Evolutionary conservation across 2,329 filamentous ascomycete genomes (phyloP).

Genomic region (Aspergillus fischeri): DNA sequence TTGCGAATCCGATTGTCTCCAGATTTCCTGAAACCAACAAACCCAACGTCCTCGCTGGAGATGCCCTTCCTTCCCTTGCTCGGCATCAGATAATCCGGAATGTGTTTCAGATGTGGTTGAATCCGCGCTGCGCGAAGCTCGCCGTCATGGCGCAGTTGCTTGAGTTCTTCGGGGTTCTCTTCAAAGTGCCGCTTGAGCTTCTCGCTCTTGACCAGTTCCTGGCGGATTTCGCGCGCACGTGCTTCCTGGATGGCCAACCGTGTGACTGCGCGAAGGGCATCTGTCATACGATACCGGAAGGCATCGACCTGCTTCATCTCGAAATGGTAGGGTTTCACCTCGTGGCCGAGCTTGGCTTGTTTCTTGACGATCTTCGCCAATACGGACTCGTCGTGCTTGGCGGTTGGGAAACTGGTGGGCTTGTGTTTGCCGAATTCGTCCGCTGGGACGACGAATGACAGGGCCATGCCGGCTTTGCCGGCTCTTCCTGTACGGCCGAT

Average conservation of each 20-base stretch:
- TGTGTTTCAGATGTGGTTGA: slow-evolving; percentile 86
- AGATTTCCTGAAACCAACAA: slow-evolving; percentile 61
- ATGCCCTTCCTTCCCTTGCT: slow-evolving; percentile 67
- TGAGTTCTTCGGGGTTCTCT: slow-evolving; percentile 87
- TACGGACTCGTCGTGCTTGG: slow-evolving; percentile 80
- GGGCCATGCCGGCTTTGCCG: slow-evolving; percentile 85
- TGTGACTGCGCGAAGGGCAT: slow-evolving; percentile 86
- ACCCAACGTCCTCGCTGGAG: slow-evolving; percentile 64
- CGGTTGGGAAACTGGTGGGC: slow-evolving; percentile 70
- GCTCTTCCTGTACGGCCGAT: slow-evolving; percentile 91
- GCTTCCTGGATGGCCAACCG: slow-evolving; percentile 86
- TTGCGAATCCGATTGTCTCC: slow-evolving; percentile 51
- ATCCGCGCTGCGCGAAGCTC: slow-evolving; percentile 78
- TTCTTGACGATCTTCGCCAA: slow-evolving; percentile 74
- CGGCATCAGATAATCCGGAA: slow-evolving; percentile 90
- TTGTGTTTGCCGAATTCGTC: slow-evolving; percentile 84
- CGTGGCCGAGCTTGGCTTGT: slow-evolving; percentile 72
- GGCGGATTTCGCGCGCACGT: slow-evolving; percentile 76
- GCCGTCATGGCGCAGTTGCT: slow-evolving; percentile 82
- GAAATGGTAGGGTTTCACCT: slow-evolving; percentile 86
- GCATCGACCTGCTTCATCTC: slow-evolving; percentile 92
- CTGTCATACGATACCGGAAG: slow-evolving; percentile 91
- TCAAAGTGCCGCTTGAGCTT: slow-evolving; percentile 95
- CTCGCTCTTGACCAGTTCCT: slow-evolving; percentile 88
- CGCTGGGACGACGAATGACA: slow-evolving; percentile 88